Percentiles rank a stretch among this genome's conserved stretches.
phyloP scores from a whole-genome alignment of 495 filamentous ascomycete species.

The Bacidia gigantensis region DNA sequence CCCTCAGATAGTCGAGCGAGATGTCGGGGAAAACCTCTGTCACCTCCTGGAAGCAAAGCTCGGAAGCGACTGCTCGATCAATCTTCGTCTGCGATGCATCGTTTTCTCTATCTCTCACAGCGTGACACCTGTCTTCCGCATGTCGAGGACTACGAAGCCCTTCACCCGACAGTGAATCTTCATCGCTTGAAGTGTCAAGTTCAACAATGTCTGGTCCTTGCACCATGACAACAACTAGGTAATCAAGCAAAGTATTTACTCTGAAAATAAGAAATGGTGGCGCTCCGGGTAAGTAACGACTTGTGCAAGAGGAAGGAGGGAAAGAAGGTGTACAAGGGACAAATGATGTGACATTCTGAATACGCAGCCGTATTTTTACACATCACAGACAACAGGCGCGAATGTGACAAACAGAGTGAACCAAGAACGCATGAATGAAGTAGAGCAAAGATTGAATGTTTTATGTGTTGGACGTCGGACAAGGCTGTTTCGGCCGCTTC shows the following conservation, averaged over 20 bases:
- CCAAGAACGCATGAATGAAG: background rate
- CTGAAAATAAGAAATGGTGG: too few species aligned
- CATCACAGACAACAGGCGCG: background rate
- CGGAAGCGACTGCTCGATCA: background rate
- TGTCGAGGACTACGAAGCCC: background rate
- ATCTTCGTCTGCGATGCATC: background rate
- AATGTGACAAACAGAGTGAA: too few species aligned
- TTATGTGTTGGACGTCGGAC: too few species aligned
- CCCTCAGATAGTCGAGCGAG: slow-evolving; percentile 28
- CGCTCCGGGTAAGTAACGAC: too few species aligned
- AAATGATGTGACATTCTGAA: background rate
- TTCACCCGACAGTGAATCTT: background rate
- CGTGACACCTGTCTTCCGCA: too few species aligned
- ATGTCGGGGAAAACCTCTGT: slow-evolving; percentile 38
- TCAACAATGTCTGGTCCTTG: slow-evolving; percentile 8
- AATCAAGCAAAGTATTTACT: too few species aligned
- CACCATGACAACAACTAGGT: background rate
- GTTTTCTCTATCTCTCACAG: too few species aligned
- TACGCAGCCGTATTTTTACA: background rate
- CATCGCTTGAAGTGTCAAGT: slow-evolving; percentile 9
- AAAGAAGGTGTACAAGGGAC: background rate
- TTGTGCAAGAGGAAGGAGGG: too few species aligned
- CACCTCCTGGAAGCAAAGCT: slow-evolving; percentile 14
- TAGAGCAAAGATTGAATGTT: background rate
- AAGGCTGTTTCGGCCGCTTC: background rate